These are phyloP conservation scores for Pichia sp. DNA, from an alignment of 1,139 yeast species.

Conservation along the genomic window DNA sequence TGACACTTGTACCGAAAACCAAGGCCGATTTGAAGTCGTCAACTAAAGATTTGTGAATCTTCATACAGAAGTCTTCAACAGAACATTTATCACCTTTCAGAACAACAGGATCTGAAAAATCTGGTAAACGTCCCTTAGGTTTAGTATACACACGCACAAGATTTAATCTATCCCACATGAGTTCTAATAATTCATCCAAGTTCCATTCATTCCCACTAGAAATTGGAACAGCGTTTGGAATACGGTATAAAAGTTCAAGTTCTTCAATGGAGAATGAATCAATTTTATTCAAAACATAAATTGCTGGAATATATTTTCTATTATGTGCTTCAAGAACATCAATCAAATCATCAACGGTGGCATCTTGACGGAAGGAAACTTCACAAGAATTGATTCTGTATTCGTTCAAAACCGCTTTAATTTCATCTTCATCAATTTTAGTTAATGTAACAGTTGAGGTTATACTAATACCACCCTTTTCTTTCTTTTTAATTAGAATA, in stretches of 20 bases:
- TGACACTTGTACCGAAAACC: slow-evolving; percentile 87
- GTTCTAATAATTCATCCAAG: slow-evolving; percentile 83
- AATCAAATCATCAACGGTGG: slow-evolving; percentile 90
- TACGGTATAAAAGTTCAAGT: slow-evolving; percentile 77
- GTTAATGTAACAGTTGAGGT: slow-evolving; percentile 92
- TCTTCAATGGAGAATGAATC: slow-evolving; percentile 93
- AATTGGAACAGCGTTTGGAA: slow-evolving; percentile 95
- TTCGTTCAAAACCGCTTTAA: slow-evolving; percentile 92
- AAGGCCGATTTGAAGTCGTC: slow-evolving; percentile 89
- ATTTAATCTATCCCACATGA: slow-evolving; percentile 89
- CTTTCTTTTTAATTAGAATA: slow-evolving; percentile 84
- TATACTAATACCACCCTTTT: slow-evolving; percentile 89
- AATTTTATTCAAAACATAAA: slow-evolving; percentile 89
- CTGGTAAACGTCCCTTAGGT: slow-evolving; percentile 93
- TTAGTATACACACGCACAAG: slow-evolving; percentile 94
- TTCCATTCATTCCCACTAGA: slow-evolving; percentile 97
- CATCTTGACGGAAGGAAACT: slow-evolving; percentile 93
- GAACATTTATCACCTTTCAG: slow-evolving; percentile 73
- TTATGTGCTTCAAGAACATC: slow-evolving; percentile 89
- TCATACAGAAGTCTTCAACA: slow-evolving; percentile 93
- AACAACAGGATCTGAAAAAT: slow-evolving; percentile 91
- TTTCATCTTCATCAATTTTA: slow-evolving; percentile 84
- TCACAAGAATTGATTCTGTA: slow-evolving; percentile 96
- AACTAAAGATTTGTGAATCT: slow-evolving; percentile 88
- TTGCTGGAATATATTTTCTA: slow-evolving; percentile 90